These are phyloP conservation scores for Claviceps sp. DNA, from an alignment of 2,329 filamentous ascomycete species.

Conservation along the genomic window DNA sequence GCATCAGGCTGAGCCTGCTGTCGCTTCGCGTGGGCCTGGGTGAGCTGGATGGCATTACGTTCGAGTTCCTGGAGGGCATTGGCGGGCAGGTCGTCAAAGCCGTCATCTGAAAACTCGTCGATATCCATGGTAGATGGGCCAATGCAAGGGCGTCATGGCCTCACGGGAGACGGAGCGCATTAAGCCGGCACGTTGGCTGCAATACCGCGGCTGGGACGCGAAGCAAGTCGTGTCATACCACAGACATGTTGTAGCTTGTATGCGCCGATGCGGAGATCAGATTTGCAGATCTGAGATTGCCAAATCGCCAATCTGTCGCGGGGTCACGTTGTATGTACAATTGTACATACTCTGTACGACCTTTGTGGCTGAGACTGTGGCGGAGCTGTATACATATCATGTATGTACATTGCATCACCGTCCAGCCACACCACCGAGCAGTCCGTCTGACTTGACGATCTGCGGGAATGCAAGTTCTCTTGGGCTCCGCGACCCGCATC, in stretches of 20 bases:
- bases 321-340: constrained; percentile 5
- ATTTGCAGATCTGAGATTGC: neutral
- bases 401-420: neutral
- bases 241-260: no score
- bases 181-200: neutral
- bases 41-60: constrained; percentile 47
- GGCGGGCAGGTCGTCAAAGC: constrained; percentile 45
- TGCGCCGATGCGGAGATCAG: neutral
- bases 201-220: neutral
- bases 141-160: constrained; percentile 6
- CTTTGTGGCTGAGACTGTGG: neutral
- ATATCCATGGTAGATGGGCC: constrained; percentile 21
- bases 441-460: no score
- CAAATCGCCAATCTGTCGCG: constrained; percentile 6
- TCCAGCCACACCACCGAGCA: no score
- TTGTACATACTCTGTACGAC: neutral
- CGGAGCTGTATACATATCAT: no score
- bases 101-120: constrained; percentile 52
- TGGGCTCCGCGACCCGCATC: constrained; percentile 4
- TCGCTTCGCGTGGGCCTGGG: constrained; percentile 28
- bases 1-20: constrained; percentile 12
- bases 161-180: neutral
- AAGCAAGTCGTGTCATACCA: neutral
- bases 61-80: constrained; percentile 49
- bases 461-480: neutral